Percentiles rank a stretch among this genome's conserved stretches.
Evolutionary conservation across 352 stramenopile species (phyloP).

Genomic region (Peronospora farinosa): DNA sequence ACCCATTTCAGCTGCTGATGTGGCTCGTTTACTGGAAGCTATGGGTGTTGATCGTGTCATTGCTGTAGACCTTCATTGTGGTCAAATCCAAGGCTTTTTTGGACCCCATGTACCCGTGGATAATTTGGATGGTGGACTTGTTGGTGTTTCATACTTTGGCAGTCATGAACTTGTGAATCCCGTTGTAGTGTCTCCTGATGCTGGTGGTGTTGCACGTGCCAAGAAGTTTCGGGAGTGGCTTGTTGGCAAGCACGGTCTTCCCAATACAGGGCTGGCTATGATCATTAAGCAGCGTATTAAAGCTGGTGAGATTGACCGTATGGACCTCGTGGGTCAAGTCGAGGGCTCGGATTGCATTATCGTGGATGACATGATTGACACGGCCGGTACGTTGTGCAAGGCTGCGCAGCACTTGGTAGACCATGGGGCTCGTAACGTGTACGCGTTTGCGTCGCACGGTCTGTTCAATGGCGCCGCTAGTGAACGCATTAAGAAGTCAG

Average conservation of each 20-base stretch:
- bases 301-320: constrained; percentile 95
- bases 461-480: constrained; percentile 92
- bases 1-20: constrained; percentile 93
- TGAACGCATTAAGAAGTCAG: constrained; percentile 86
- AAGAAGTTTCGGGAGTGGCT: constrained; percentile 99
- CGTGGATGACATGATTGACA: constrained; percentile 99
- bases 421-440: constrained; percentile 95
- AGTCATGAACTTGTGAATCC: constrained; percentile 98
- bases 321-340: constrained; percentile 99
- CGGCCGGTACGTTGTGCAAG: constrained; percentile 97
- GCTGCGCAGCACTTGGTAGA: constrained; percentile 94
- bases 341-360: constrained; percentile 99
- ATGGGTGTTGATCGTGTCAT: constrained; percentile 88
- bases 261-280: constrained; percentile 98
- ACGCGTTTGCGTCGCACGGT: constrained; percentile 98
- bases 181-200: constrained; percentile 98
- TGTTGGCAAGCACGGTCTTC: constrained; percentile 94
- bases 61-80: constrained; percentile 82
- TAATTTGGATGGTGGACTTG: constrained; percentile 94
- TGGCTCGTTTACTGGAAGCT: constrained; percentile 79
- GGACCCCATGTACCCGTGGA: constrained; percentile 97
- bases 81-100: constrained; percentile 97
- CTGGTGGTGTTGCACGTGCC: constrained; percentile 96
- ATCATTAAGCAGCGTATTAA: constrained; percentile 99
- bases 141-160: constrained; percentile 92